Percentiles rank a stretch among this genome's conserved stretches.
Conservation (phyloP, 306 rosid species). For the Hippophae gyantsensis region DNA sequence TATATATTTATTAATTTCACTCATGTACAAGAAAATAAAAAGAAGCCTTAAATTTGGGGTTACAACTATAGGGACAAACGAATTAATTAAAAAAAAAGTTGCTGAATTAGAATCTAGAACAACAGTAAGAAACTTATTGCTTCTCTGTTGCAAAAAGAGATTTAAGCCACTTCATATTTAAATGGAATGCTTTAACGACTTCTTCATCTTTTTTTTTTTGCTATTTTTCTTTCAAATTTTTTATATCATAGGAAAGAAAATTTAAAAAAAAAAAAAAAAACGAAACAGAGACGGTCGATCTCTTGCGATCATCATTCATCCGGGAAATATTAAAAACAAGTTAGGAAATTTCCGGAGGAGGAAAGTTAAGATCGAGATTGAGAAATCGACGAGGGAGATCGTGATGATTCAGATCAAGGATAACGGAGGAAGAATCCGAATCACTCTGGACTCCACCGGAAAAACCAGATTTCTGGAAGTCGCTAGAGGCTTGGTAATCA, state of each 20-base stretch:
- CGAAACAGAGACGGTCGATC: conserved; percentile 4
- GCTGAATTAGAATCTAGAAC: conserved; percentile 4
- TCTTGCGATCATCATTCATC: conserved; percentile 7
- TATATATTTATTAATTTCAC: not conserved
- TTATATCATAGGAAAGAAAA: conserved; percentile 3
- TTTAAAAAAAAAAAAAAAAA: not conserved
- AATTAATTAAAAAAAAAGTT: conserved; percentile 2
- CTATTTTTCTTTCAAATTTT: conserved; percentile 3
- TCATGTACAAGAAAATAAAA: not conserved
- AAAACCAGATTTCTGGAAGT: conserved; percentile 12
- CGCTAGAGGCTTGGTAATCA: conserved; percentile 18
- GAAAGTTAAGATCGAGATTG: conserved; percentile 35
- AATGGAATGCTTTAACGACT: conserved; percentile 2
- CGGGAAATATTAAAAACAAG: conserved; percentile 2
- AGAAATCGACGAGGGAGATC: conserved; percentile 20
- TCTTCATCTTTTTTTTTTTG: not conserved
- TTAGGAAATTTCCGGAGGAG: conserved; percentile 33
- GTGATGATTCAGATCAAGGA: conserved; percentile 19
- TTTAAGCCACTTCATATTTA: conserved; percentile 23
- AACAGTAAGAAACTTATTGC: conserved; percentile 14
- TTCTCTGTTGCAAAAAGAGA: conserved; percentile 32
- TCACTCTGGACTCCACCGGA: conserved; percentile 30
- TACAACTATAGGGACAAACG: conserved; percentile 6
- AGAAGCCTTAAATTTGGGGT: conserved; percentile 7
- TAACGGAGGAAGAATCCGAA: conserved; percentile 39